Conservation (phyloP, 2,329 filamentous ascomycete genomes). For the Cercospora sojina region DNA sequence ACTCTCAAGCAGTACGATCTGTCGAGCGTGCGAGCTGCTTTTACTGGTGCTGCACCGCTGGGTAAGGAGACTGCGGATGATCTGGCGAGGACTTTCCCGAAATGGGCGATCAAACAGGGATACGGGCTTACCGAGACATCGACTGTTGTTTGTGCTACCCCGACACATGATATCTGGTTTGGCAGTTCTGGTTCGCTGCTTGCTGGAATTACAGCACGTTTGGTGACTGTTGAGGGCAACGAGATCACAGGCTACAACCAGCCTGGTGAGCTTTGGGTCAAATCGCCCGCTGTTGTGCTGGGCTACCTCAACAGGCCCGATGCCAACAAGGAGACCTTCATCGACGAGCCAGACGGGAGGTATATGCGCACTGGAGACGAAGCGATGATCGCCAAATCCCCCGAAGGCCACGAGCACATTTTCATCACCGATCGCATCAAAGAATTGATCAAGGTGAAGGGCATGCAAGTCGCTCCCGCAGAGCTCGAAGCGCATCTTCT, state of each 20-base stretch:
- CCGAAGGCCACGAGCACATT: slow-evolving; percentile 72
- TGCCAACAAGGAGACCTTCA: slow-evolving; percentile 71
- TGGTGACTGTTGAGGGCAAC: slow-evolving; percentile 66
- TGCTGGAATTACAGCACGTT: slow-evolving; percentile 62
- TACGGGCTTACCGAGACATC: slow-evolving; percentile 78
- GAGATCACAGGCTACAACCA: slow-evolving; percentile 71
- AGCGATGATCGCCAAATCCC: slow-evolving; percentile 64
- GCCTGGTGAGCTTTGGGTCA: slow-evolving; percentile 77
- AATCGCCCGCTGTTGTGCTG: slow-evolving; percentile 71
- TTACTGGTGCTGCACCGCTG: slow-evolving; percentile 75
- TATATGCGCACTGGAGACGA: slow-evolving; percentile 78
- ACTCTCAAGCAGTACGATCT: slow-evolving; percentile 68
- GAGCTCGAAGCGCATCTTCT: slow-evolving; percentile 80
- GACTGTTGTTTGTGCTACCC: slow-evolving; percentile 65
- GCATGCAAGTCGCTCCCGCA: slow-evolving; percentile 77
- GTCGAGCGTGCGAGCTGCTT: slow-evolving; percentile 63
- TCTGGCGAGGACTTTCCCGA: slow-evolving; percentile 60
- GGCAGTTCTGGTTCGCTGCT: slow-evolving; percentile 72
- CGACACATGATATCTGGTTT: slow-evolving; percentile 63
- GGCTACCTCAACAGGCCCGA: slow-evolving; percentile 86
- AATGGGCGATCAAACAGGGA: slow-evolving; percentile 59
- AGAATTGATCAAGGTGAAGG: slow-evolving; percentile 58
- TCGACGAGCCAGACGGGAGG: slow-evolving; percentile 61
- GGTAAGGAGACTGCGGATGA: slow-evolving; percentile 70
- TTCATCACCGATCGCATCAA: slow-evolving; percentile 82